Evolutionary conservation across 148 eudicot species (phyloP), one percentile per base, ranked within the genome.

Genomic region (Rhododendron vialii): DNA sequence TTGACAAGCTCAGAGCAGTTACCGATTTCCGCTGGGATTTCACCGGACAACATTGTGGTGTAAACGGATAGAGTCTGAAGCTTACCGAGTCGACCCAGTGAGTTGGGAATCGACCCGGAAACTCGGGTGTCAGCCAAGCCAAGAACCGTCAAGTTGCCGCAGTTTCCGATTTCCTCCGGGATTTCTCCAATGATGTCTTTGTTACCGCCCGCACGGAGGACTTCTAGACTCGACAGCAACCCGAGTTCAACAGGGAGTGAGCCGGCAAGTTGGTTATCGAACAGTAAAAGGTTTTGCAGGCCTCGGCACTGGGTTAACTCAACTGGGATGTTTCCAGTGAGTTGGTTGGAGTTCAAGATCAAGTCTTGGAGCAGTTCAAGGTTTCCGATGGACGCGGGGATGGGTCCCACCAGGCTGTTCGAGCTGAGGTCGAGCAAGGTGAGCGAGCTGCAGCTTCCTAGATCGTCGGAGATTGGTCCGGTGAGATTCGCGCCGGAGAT

Each of bases 71-170:
- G 65, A 28, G 92, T 93, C 51, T 91, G 90, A 4, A 95, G 93
- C 83, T 89, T 94, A 4, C 80, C 69, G 26, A 95, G 89, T 45
- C 43, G 51, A 65, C 98, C 99, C 8, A 96, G 77, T 6, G 94
- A 89, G 74, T 78, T 45, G 5, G 99, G 99, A 20, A 96, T 55
- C 7, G 91, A 45, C 11, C 99, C 98, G 0, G 98, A 92, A 45
- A 96, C 90, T 88, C 86, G 89, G 0, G 99, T 94, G 38, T 92
- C 98, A 3, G 99, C 96, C 14, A 96, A 86, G 55, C 99, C 98
- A 35, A 96, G 85, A 11, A 95, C 91, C 22, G 91, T 91, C 90
- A 96, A 24, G 80, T 93, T 95, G 59, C 82, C 63, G 77, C 96
- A 95, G n/a, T 94, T 85, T 61, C 94, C 95, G 0, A 96, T 55